Evolutionary conservation across 306 rosid genomes (phyloP), one percentile per base, ranked within the genome.

Genomic region (Castanea crenata): DNA sequence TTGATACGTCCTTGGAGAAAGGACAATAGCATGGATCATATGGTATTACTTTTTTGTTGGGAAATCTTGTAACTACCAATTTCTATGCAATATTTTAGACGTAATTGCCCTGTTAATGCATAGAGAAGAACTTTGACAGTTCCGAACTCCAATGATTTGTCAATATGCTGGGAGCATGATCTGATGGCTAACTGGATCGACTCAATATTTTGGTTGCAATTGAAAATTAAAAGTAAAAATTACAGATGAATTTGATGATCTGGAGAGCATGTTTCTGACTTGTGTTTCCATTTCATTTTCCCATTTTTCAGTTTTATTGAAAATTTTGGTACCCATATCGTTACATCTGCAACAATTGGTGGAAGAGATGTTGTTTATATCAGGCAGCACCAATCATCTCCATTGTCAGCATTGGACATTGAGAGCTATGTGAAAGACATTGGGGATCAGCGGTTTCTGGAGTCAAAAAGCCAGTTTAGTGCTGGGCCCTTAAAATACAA

Each of bases 351-450:
- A 80, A 96, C 93, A 19, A 86, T 96, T 63, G 99, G 99, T 70
- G 99, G 98, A 76, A 87, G 96, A 86, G 99, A 96, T 59, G 94
- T 90, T 67, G 94, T 93, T 65, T 96, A 96, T 83, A 82, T 96
- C 82, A 87, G 98, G 91, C 99, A 96, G 91, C 98, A 93, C 84
- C 97, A 89, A 75, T 87, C 90, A 76, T 96, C 99, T 79, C 82
- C 89, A 82, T 90, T 96, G 87, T 83, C 96, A 32, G 85, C 79
- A 9, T 32, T 81, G 11, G 97, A 96, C 79, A 93, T 96, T 76
- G 92, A 96, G 83, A 87, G 73, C 73, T 96, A 93, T 35, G 88
- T 90, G 76, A 87, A 92, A 78, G 98, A 96, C 83, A 90, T 96
- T 65, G 94, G 86, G 71, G 86, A 91, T 76, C 97, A 91, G 73